Evolutionary conservation across 2,329 filamentous ascomycete species (phyloP).

Genomic region (Cercospora zeina): DNA sequence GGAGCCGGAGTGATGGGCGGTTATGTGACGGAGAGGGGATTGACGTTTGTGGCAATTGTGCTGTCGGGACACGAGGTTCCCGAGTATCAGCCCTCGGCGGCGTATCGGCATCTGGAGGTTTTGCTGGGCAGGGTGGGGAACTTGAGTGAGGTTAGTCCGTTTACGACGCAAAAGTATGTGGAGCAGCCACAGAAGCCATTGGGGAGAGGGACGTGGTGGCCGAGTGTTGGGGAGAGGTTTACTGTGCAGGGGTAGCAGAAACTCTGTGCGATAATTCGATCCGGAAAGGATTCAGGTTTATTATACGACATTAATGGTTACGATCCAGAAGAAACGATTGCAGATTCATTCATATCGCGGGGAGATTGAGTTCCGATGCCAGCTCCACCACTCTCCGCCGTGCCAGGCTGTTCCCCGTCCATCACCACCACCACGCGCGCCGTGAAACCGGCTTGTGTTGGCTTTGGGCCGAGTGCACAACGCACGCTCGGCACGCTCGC

Average conservation of each 20-base stretch:
- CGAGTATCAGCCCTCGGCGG: conserved; percentile 47
- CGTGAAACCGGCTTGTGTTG: conserved; percentile 10
- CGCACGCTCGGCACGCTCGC: too few relatives aligned
- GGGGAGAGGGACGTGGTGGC: conserved; percentile 24
- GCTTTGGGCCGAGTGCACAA: too few relatives aligned
- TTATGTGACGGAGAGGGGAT: conserved; percentile 48
- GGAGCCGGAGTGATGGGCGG: conserved; percentile 46
- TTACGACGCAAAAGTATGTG: conserved; percentile 24
- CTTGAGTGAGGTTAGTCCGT: conserved; percentile 24
- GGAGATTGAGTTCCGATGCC: conserved; percentile 2
- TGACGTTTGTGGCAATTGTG: conserved; percentile 50
- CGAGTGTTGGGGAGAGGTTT: conserved; percentile 1
- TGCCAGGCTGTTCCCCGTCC: conserved; percentile 5
- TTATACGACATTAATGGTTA: too few relatives aligned
- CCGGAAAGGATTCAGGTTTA: too few relatives aligned
- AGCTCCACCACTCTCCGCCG: conserved; percentile 1
- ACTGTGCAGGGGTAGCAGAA: background rate
- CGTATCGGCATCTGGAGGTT: conserved; percentile 47
- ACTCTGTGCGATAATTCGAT: background rate
- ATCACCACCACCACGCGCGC: conserved; percentile 11
- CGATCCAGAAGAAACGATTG: too few relatives aligned
- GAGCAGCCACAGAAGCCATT: conserved; percentile 16
- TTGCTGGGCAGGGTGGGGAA: conserved; percentile 44
- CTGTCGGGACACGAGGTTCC: conserved; percentile 49
- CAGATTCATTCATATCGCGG: too few relatives aligned